Conservation (phyloP, 306 rosid species). For the Hippophae rhamnoides region DNA sequence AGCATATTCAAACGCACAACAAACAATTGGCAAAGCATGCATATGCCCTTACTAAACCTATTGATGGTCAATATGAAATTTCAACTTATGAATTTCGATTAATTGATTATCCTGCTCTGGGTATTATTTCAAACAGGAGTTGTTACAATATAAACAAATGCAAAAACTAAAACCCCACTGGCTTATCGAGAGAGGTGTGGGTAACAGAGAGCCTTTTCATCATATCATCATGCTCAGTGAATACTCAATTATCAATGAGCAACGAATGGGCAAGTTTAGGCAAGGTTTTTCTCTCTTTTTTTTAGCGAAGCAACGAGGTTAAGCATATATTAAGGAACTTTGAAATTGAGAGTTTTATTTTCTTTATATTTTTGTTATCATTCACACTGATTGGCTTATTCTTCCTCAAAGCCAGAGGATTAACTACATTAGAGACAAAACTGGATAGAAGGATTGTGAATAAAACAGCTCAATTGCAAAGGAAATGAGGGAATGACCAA, state of each 20-base stretch:
- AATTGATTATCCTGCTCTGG: no score
- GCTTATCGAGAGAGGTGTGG: no score
- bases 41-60: no score
- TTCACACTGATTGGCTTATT: conserved; percentile 11
- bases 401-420: conserved; percentile 5
- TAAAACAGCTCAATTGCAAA: conserved; percentile 7
- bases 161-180: no score
- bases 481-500: conserved; percentile 8
- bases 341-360: background rate
- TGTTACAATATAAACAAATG: no score
- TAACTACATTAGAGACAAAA: conserved; percentile 14
- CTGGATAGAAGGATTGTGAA: conserved; percentile 9
- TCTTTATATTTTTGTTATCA: conserved; percentile 2
- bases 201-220: no score
- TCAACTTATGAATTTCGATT: no score
- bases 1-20: no score
- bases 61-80: no score
- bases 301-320: background rate
- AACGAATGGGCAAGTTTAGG: background rate
- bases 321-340: background rate
- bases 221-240: background rate
- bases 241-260: background rate
- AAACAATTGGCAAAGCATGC: no score
- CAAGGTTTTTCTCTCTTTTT: background rate
- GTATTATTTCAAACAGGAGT: no score